Percentiles rank a stretch among this genome's conserved stretches.
Evolutionary conservation across 2,329 filamentous ascomycete species (phyloP).

Genomic region (Fusarium musae): DNA sequence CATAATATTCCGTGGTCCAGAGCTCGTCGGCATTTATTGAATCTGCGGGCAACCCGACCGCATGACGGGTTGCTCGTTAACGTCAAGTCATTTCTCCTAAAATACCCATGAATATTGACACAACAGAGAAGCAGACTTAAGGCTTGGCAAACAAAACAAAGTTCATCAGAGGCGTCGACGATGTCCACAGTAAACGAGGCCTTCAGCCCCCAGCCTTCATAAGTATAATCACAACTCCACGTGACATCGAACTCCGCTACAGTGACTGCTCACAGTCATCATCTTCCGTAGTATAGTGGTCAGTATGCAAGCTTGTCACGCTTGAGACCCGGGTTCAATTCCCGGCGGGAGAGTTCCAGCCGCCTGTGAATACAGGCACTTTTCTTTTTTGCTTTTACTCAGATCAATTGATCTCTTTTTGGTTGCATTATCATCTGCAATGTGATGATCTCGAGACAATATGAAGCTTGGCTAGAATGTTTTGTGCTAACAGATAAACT

Average conservation of each 20-base stretch:
- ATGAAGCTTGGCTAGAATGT: neutral
- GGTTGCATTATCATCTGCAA: accelerated
- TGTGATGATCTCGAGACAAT: accelerated
- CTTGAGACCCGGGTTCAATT: constrained; percentile 32
- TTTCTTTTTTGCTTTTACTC: accelerated
- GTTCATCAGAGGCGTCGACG: neutral
- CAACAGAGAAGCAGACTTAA: neutral
- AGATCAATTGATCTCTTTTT: accelerated
- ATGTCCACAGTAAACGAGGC: neutral
- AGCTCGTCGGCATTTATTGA: neutral
- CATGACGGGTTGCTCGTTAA: neutral
- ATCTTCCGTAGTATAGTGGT: constrained; percentile 34
- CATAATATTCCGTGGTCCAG: neutral
- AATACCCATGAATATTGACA: neutral
- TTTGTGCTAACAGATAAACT: neutral
- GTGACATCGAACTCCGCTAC: constrained; percentile 23
- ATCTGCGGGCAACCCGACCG: neutral
- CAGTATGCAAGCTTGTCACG: constrained; percentile 31
- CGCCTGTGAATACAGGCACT: neutral
- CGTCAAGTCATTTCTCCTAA: neutral
- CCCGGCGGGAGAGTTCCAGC: constrained; percentile 29
- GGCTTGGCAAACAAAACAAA: neutral
- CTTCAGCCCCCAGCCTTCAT: accelerated
- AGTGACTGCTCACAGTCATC: constrained; percentile 21
- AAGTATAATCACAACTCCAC: accelerated